phyloP scores from a whole-genome alignment of 345 rosid genomes.

The Citrus sinensis region DNA sequence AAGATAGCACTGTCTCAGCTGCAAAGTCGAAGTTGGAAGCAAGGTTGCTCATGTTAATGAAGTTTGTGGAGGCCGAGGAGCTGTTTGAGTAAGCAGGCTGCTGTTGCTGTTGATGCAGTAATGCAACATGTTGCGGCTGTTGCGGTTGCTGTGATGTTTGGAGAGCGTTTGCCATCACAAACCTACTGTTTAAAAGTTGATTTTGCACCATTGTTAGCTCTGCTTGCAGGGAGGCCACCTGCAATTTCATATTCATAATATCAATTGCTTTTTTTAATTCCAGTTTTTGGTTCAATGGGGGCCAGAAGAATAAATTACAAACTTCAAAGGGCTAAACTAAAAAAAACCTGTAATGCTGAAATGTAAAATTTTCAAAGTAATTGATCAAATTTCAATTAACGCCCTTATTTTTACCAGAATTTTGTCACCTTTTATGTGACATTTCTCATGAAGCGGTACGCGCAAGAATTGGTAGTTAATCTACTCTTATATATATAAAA shows the following conservation, averaged over 20 bases:
- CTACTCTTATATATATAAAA: no score
- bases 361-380: no score
- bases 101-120: constrained; percentile 33
- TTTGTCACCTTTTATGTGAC: no score
- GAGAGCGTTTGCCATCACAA: constrained; percentile 66
- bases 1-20: constrained; percentile 46
- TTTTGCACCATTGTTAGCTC: constrained; percentile 81
- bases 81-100: constrained; percentile 91
- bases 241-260: background rate
- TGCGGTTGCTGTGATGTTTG: constrained; percentile 44
- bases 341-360: no score
- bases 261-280: no score
- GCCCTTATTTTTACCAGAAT: no score
- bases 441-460: no score
- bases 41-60: constrained; percentile 51
- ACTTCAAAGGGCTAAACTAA: no score
- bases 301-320: no score
- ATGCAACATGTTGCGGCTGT: constrained; percentile 30
- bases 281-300: no score
- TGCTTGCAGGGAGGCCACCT: constrained; percentile 83
- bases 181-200: constrained; percentile 72
- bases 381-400: no score
- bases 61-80: constrained; percentile 80
- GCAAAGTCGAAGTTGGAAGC: constrained; percentile 46
- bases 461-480: no score